Evolutionary conservation across 257 asterid genomes (phyloP).

Genomic region (Solanum chiquidenum): DNA sequence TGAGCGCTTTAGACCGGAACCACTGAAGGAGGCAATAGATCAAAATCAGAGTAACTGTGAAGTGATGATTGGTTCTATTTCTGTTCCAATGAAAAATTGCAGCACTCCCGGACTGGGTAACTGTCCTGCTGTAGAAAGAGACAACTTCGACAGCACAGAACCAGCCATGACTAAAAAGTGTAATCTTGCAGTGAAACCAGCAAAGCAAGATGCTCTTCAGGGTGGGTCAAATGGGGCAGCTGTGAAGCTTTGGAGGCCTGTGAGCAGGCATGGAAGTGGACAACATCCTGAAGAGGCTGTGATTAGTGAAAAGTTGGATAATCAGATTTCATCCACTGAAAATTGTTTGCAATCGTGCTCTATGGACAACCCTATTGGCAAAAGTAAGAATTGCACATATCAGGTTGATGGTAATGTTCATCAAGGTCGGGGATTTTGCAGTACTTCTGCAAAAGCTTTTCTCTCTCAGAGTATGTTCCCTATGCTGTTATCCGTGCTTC

Average conservation of each 20-base stretch:
- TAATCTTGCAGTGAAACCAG: conserved; percentile 20
- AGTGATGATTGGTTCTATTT: conserved; percentile 75
- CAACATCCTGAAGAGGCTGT: conserved; percentile 13
- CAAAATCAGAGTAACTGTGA: conserved; percentile 37
- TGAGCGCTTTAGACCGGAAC: conserved; percentile 19
- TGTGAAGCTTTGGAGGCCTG: conserved; percentile 47
- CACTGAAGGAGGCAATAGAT: conserved; percentile 18
- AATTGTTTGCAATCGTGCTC: conserved; percentile 23
- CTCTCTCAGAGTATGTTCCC: conserved; percentile 52
- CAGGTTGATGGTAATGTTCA: conserved; percentile 20
- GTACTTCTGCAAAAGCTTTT: conserved; percentile 50
- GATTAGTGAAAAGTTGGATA: conserved; percentile 20
- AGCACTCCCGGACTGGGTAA: conserved; percentile 15
- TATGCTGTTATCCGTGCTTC: background rate
- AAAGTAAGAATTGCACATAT: conserved; percentile 12
- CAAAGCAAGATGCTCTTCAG: conserved; percentile 25
- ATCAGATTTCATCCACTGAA: conserved; percentile 18
- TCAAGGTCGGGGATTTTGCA: conserved; percentile 30
- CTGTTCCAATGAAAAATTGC: conserved; percentile 36
- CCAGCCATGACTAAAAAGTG: conserved; percentile 20
- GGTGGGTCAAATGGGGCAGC: conserved; percentile 18
- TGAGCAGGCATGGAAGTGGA: conserved; percentile 32
- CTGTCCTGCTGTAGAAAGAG: conserved; percentile 6
- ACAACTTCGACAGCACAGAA: conserved; percentile 15
- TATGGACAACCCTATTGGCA: conserved; percentile 8